A percentile compares a stretch with the other conserved stretches of the same genome.
Conservation (phyloP, 78 protist species). For the Dictyostelium discoideum region dicty_2.7 NC_007088.5:8423501-8424000, state of each 20-base stretch:
- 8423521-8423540: constrained; percentile 20
- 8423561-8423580: not conserved
- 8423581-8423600: not conserved
- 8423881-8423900: constrained; percentile 48
- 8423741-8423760: constrained; percentile 68
- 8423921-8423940: constrained; percentile 48
- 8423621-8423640: not conserved
- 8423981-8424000: constrained; percentile 59
- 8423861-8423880: constrained; percentile 63
- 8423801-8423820: constrained; percentile 62
- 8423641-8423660: constrained; percentile 28
- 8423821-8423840: constrained; percentile 72
- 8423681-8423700: constrained; percentile 52
- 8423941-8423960: constrained; percentile 80
- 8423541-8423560: constrained; percentile 12
- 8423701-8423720: constrained; percentile 20
- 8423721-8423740: not conserved
- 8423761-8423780: constrained; percentile 36
- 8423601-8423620: not conserved
- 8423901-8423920: constrained; percentile 25
- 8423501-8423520: not conserved
- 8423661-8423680: constrained; percentile 46
- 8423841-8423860: constrained; percentile 12
- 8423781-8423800: constrained; percentile 53
- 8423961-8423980: constrained; percentile 75